A percentile compares a stretch with the other conserved stretches of the same genome.
phyloP scores from a whole-genome alignment of 306 rosid genomes.

The Inga laurina region DNA sequence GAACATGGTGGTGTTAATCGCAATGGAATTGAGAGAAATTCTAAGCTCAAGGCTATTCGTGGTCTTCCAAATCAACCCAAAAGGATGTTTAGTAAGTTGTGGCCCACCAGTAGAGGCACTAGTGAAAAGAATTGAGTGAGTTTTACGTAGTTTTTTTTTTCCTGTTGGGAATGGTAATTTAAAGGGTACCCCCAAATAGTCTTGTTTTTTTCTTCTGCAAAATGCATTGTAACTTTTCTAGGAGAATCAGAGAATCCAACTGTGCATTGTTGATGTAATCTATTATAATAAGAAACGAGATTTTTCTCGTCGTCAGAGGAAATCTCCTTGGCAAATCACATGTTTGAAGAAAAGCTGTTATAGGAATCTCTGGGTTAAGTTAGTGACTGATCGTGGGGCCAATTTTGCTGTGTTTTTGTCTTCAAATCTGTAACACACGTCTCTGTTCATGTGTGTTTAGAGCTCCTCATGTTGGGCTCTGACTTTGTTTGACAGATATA shows the following conservation, averaged over 20 bases:
- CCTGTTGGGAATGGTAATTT: slow-evolving; percentile 42
- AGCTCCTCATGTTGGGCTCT: slow-evolving; percentile 53
- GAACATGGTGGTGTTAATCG: slow-evolving; percentile 38
- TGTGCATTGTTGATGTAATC: slow-evolving; percentile 66
- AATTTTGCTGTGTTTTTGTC: slow-evolving; percentile 45
- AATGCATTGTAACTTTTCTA: slow-evolving; percentile 54
- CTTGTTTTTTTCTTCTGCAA: slow-evolving; percentile 21
- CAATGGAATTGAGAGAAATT: slow-evolving; percentile 50
- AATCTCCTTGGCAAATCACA: slow-evolving; percentile 38
- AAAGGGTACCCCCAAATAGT: slow-evolving; percentile 50
- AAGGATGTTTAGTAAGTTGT: slow-evolving; percentile 74
- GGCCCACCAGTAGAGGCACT: slow-evolving; percentile 64
- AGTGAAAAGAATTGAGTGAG: slow-evolving; percentile 68
- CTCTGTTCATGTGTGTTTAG: slow-evolving; percentile 40
- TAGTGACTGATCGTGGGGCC: slow-evolving; percentile 54
- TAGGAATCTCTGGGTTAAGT: slow-evolving; percentile 36
- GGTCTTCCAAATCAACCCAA: slow-evolving; percentile 66
- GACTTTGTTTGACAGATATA: slow-evolving; percentile 24
- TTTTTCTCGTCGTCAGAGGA: slow-evolving; percentile 44
- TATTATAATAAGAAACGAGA: slow-evolving; percentile 63
- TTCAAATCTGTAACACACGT: slow-evolving; percentile 45
- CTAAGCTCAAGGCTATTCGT: slow-evolving; percentile 54
- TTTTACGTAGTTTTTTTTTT: slow-evolving; percentile 38
- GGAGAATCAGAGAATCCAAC: slow-evolving; percentile 55
- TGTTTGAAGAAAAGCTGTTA: background rate